Percentiles rank a stretch among this genome's conserved stretches.
Evolutionary conservation across 768 basidiomycete species (phyloP).

Genomic region (Termitomyces titanicus): DNA sequence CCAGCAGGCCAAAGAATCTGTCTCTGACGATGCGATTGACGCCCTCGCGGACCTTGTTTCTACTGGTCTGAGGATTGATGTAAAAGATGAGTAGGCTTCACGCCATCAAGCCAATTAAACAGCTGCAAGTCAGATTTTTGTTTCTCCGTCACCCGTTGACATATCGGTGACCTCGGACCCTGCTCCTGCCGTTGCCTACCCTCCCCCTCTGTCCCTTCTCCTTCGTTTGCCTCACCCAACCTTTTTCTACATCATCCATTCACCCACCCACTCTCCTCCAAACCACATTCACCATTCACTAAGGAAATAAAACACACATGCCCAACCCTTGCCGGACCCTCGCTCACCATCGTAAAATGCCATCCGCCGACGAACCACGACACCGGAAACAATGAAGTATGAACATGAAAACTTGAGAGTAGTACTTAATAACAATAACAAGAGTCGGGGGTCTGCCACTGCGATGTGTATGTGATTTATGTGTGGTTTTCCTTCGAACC

Average conservation of each 20-base stretch:
- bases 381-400: slow-evolving; percentile 68
- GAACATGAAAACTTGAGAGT: too few species aligned
- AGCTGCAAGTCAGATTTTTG: slow-evolving; percentile 36
- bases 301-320: slow-evolving; percentile 43
- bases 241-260: slow-evolving; percentile 25
- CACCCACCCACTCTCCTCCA: slow-evolving; percentile 2
- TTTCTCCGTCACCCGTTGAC: slow-evolving; percentile 41
- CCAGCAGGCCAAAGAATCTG: neutral
- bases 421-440: too few species aligned
- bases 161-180: slow-evolving; percentile 32
- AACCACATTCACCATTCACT: neutral
- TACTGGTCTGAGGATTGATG: neutral
- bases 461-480: too few species aligned
- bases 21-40: neutral
- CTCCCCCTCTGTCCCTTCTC: neutral
- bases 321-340: slow-evolving; percentile 37
- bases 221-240: neutral
- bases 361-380: slow-evolving; percentile 78
- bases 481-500: too few species aligned
- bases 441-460: too few species aligned
- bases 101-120: slow-evolving; percentile 40
- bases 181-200: neutral
- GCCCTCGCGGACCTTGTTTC: neutral
- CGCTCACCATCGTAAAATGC: slow-evolving; percentile 50
- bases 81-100: too few species aligned